These are phyloP conservation scores for Leccinum rimulosum DNA, from an alignment of 768 basidiomycete species.

Conservation along the genomic window DNA sequence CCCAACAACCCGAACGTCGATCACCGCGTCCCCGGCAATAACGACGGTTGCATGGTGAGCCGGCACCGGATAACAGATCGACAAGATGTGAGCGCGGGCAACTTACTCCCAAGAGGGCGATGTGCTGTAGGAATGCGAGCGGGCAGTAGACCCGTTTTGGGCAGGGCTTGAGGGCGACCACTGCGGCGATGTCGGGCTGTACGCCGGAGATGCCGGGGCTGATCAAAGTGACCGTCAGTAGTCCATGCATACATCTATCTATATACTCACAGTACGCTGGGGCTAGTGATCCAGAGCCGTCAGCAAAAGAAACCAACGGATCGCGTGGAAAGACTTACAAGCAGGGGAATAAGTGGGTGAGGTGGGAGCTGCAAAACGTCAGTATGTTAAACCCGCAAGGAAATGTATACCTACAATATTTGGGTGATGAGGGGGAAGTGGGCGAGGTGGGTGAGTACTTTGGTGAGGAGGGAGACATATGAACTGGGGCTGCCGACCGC, in stretches of 20 bases:
- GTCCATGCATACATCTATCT: neutral
- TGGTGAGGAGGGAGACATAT: constrained; percentile 87
- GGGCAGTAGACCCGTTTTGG: constrained; percentile 43
- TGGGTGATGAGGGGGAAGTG: constrained; percentile 87
- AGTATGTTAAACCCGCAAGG: constrained; percentile 1
- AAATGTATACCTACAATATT: constrained; percentile 65
- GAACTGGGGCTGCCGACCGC: constrained; percentile 57
- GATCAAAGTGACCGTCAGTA: constrained; percentile 17
- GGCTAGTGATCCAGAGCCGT: constrained; percentile 38
- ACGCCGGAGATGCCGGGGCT: constrained; percentile 85
- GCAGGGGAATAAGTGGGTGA: constrained; percentile 88
- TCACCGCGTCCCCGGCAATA: constrained; percentile 7
- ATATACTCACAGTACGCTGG: constrained; percentile 72
- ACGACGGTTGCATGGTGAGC: constrained; percentile 5
- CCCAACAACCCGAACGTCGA: constrained; percentile 4
- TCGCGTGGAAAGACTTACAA: constrained; percentile 49
- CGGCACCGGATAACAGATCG: constrained; percentile 14
- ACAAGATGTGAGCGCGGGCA: constrained; percentile 3
- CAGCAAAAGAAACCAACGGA: constrained; percentile 2
- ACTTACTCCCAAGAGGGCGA: constrained; percentile 53
- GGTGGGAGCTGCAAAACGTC: constrained; percentile 60
- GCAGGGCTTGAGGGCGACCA: constrained; percentile 84
- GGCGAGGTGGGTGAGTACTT: constrained; percentile 95
- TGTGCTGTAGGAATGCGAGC: constrained; percentile 43
- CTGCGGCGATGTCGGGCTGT: constrained; percentile 81